Evolutionary conservation across 2,329 filamentous ascomycete species (phyloP).

Genomic region (Bipolaris sorokiniana): DNA sequence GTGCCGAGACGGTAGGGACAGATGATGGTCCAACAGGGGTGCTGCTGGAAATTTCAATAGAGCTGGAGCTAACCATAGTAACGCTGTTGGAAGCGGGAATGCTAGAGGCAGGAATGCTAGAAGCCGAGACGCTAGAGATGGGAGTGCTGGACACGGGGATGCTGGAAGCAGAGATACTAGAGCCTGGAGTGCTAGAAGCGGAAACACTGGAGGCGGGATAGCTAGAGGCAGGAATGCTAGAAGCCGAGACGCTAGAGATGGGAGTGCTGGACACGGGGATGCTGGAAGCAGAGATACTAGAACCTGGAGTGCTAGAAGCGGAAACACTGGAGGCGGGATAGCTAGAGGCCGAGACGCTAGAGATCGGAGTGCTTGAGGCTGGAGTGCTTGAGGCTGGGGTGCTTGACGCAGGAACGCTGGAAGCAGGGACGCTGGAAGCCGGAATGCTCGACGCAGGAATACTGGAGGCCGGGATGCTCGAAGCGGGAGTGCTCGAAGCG

Average conservation of each 20-base stretch:
- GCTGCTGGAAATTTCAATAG: conserved; percentile 4
- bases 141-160: not conserved
- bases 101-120: conserved; percentile 6
- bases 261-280: not conserved
- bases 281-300: not conserved
- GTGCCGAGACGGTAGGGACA: not conserved
- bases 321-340: not conserved
- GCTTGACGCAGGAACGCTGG: not conserved
- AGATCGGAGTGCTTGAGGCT: not conserved
- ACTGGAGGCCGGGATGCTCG: not conserved
- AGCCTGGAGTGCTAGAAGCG: not conserved
- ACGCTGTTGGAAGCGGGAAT: not conserved
- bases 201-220: not conserved
- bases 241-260: not conserved
- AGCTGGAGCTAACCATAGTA: conserved; percentile 2
- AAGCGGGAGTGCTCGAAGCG: not conserved
- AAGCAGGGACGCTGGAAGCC: not conserved
- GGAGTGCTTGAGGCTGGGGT: not conserved
- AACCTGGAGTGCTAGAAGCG: not conserved
- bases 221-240: not conserved
- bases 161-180: not conserved
- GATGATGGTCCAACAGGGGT: conserved; percentile 7
- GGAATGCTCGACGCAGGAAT: not conserved
- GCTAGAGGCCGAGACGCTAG: not conserved
- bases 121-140: conserved; percentile 3